phyloP scores from a whole-genome alignment of 2,329 filamentous ascomycete species.

The Hymenoscyphus repandus region DNA sequence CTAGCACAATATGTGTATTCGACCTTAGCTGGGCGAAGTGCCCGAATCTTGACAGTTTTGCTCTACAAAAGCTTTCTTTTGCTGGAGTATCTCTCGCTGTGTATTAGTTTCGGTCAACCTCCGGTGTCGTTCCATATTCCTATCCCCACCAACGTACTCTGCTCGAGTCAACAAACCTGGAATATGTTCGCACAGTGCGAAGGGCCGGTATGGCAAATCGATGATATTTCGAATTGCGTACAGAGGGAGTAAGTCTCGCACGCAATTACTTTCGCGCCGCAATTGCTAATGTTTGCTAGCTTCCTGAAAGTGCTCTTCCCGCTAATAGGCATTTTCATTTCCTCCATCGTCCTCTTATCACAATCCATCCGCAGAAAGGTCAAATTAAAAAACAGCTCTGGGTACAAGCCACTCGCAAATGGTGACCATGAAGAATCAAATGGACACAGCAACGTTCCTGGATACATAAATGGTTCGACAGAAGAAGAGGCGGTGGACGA shows the following conservation, averaged over 20 bases:
- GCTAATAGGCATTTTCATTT: slow-evolving; percentile 63
- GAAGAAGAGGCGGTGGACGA: slow-evolving; percentile 53
- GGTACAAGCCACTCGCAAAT: slow-evolving; percentile 53
- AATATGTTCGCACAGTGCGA: slow-evolving; percentile 27
- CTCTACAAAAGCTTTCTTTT: background rate
- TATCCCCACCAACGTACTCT: background rate
- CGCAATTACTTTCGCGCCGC: background rate
- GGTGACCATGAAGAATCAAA: slow-evolving; percentile 31
- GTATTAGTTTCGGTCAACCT: background rate
- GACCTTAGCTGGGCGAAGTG: too few relatives aligned
- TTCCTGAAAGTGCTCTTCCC: slow-evolving; percentile 79
- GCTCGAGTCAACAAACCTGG: background rate
- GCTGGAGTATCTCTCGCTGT: background rate
- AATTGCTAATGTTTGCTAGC: slow-evolving; percentile 40
- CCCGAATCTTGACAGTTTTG: too few relatives aligned
- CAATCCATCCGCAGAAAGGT: slow-evolving; percentile 51
- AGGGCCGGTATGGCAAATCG: slow-evolving; percentile 48
- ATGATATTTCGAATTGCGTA: slow-evolving; percentile 61
- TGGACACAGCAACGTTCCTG: slow-evolving; percentile 15
- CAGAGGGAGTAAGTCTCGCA: slow-evolving; percentile 6
- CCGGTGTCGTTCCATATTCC: background rate
- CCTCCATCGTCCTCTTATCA: slow-evolving; percentile 59
- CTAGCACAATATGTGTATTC: too few relatives aligned
- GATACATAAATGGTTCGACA: slow-evolving; percentile 30
- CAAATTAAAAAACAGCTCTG: slow-evolving; percentile 44